Percentiles rank a stretch among this genome's conserved stretches.
Conservation (phyloP, 768 basidiomycete genomes). For the Mycena galericulata region DNA sequence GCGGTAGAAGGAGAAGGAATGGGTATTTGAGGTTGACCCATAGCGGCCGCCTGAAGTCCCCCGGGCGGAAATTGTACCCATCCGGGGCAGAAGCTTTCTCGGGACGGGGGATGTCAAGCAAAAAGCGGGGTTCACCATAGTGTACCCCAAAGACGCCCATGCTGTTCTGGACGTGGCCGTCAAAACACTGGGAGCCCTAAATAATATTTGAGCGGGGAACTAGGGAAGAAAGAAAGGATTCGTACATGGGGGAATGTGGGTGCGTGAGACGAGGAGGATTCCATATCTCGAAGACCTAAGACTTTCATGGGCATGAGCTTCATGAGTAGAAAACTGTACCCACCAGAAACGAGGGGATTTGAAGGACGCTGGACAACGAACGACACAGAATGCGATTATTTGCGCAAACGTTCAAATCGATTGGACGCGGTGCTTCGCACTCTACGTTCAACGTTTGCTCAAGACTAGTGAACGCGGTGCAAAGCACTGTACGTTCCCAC, state of each 20-base stretch:
- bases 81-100: slow-evolving; percentile 13
- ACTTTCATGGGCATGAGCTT: not conserved
- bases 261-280: not conserved
- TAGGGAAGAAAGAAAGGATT: not conserved
- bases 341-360: slow-evolving; percentile 3
- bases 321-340: not conserved
- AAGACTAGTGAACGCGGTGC: not conserved
- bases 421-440: slow-evolving; percentile 22
- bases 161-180: slow-evolving; percentile 17
- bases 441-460: slow-evolving; percentile 11
- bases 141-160: slow-evolving; percentile 29
- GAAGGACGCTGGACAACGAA: not conserved
- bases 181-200: slow-evolving; percentile 5
- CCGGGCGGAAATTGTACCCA: not conserved
- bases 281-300: slow-evolving; percentile 12
- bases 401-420: not conserved
- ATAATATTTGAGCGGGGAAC: not conserved
- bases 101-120: slow-evolving; percentile 19
- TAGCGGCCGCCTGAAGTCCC: slow-evolving; percentile 14
- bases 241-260: slow-evolving; percentile 19
- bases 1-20: slow-evolving; percentile 25
- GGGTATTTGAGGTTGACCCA: slow-evolving; percentile 20
- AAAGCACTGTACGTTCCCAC: too few relatives aligned
- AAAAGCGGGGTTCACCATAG: slow-evolving; percentile 22
- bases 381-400: not conserved